phyloP scores from a whole-genome alignment of 2,329 filamentous ascomycete species.

The Nannizzia gypsea region DNA sequence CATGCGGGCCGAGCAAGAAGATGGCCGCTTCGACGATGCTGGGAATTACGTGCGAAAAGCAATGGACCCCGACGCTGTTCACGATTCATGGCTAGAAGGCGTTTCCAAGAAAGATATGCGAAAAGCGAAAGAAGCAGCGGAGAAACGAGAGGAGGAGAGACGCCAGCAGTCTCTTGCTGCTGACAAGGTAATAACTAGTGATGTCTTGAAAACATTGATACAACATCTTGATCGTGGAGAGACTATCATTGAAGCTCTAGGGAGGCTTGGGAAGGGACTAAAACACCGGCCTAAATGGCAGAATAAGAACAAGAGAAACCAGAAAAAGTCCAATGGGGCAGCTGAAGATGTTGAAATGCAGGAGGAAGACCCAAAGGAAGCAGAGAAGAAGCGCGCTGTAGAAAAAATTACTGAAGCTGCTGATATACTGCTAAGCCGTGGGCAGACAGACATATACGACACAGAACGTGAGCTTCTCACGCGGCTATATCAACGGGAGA shows the following conservation, averaged over 20 bases:
- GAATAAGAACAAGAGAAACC: constrained; percentile 44
- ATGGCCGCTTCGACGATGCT: constrained; percentile 79
- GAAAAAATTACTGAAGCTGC: constrained; percentile 78
- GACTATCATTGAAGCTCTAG: constrained; percentile 77
- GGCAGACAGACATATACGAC: constrained; percentile 85
- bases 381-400: constrained; percentile 59
- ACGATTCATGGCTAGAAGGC: constrained; percentile 88
- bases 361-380: constrained; percentile 56
- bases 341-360: constrained; percentile 59
- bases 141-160: constrained; percentile 68
- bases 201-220: constrained; percentile 64
- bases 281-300: constrained; percentile 50
- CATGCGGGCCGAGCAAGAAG: constrained; percentile 77
- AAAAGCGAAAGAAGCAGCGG: constrained; percentile 72
- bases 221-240: constrained; percentile 63
- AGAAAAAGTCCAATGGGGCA: constrained; percentile 25
- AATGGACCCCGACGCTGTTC: constrained; percentile 72
- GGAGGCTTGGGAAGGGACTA: constrained; percentile 60
- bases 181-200: constrained; percentile 60
- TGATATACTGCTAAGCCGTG: constrained; percentile 70
- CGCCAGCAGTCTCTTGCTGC: constrained; percentile 59
- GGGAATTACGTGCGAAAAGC: constrained; percentile 90
- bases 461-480: constrained; percentile 71
- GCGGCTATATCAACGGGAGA: constrained; percentile 71
- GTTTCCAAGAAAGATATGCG: constrained; percentile 90